A percentile compares a stretch with the other conserved stretches of the same genome.
These are phyloP conservation scores for Silene vulgaris DNA, from an alignment of 179 eudicot species.

Conservation along the genomic window DNA sequence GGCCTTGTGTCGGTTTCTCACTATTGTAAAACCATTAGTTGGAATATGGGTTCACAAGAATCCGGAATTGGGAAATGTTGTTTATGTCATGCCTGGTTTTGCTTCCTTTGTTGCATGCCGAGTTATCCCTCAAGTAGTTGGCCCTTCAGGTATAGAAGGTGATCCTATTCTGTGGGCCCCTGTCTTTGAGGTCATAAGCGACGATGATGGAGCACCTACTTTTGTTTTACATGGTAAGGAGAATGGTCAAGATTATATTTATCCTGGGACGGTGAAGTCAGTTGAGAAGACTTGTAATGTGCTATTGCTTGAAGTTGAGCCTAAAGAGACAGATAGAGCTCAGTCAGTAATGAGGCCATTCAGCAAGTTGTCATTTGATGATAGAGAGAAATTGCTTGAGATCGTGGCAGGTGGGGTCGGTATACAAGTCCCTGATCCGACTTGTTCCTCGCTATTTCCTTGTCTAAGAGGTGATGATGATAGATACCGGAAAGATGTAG, in stretches of 20 bases:
- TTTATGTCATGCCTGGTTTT: slow-evolving; percentile 75
- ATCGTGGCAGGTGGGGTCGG: slow-evolving; percentile 52
- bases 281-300: slow-evolving; percentile 62
- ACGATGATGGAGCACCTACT: slow-evolving; percentile 43
- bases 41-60: slow-evolving; percentile 83
- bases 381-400: slow-evolving; percentile 60
- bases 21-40: slow-evolving; percentile 42
- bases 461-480: slow-evolving; percentile 37
- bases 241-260: slow-evolving; percentile 42
- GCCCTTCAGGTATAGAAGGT: slow-evolving; percentile 57
- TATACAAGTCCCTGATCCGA: slow-evolving; percentile 34
- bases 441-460: slow-evolving; percentile 43
- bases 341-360: slow-evolving; percentile 35
- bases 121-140: slow-evolving; percentile 65
- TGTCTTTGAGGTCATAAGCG: slow-evolving; percentile 58
- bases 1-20: slow-evolving; percentile 55
- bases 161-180: slow-evolving; percentile 69
- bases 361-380: slow-evolving; percentile 60
- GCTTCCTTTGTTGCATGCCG: slow-evolving; percentile 68
- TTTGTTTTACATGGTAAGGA: slow-evolving; percentile 65
- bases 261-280: slow-evolving; percentile 63
- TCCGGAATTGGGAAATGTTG: slow-evolving; percentile 73
- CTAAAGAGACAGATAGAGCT: slow-evolving; percentile 25
- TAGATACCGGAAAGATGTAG: slow-evolving; percentile 28
- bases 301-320: slow-evolving; percentile 68